Percentiles rank a stretch among this genome's conserved stretches.
These are phyloP conservation scores for Laguncularia racemosa DNA, from an alignment of 345 rosid species.

Conservation along the genomic window DNA sequence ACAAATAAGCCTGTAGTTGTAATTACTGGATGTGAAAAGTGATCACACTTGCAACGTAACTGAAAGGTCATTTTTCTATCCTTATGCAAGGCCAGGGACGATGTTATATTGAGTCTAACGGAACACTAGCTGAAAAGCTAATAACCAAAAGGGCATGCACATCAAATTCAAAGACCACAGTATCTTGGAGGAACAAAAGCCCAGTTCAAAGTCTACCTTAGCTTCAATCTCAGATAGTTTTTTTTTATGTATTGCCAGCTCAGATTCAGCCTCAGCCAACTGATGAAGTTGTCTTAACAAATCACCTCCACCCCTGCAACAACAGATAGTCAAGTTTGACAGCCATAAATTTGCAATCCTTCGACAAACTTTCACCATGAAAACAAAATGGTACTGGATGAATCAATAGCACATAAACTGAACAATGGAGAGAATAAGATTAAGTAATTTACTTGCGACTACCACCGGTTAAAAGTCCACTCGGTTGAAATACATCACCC, in stretches of 20 bases:
- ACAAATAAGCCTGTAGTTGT: neutral
- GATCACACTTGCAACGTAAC: too few species aligned
- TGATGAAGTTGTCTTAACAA: conserved; percentile 76
- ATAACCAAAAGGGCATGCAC: neutral
- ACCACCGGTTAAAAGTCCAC: conserved; percentile 96
- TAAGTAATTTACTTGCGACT: conserved; percentile 60
- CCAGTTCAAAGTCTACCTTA: conserved; percentile 37
- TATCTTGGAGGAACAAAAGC: neutral
- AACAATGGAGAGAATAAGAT: neutral
- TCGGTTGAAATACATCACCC: conserved; percentile 94
- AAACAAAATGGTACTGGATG: too few species aligned
- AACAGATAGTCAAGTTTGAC: neutral
- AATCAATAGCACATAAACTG: neutral
- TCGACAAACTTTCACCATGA: too few species aligned
- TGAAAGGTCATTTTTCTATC: too few species aligned
- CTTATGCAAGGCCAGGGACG: too few species aligned
- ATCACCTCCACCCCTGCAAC: conserved; percentile 75
- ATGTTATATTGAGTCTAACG: too few species aligned
- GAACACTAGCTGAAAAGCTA: too few species aligned
- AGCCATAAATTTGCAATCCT: neutral
- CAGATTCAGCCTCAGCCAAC: conserved; percentile 71
- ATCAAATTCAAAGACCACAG: neutral
- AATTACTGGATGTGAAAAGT: too few species aligned
- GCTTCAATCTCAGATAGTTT: conserved; percentile 66
- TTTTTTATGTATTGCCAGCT: conserved; percentile 58